Evolutionary conservation across 176 grass and related monocot genomes (phyloP).

Genomic region (Dactylis glomerata): DNA sequence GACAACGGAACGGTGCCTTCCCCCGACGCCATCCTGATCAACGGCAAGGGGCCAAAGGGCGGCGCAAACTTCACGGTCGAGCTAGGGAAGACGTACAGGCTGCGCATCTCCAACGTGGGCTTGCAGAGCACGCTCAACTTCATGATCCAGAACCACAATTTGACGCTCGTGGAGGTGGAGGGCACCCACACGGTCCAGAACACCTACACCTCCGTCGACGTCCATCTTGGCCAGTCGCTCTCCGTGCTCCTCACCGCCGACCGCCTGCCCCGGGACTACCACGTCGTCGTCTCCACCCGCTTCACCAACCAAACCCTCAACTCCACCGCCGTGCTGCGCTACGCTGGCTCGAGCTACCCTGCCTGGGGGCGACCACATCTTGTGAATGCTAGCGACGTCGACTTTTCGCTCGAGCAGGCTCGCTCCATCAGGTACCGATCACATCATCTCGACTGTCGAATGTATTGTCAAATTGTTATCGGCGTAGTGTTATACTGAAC

Average conservation of each 20-base stretch:
- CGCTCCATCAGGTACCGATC: conserved; percentile 41
- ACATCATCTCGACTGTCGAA: not conserved
- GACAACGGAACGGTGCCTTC: conserved; percentile 54
- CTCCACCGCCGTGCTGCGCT: conserved; percentile 50
- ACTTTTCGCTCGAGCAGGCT: conserved; percentile 67
- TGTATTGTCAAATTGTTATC: not conserved
- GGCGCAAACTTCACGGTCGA: conserved; percentile 45
- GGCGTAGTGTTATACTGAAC: not conserved
- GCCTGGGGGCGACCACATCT: not conserved
- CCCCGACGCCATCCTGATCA: conserved; percentile 72
- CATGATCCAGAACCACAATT: conserved; percentile 49
- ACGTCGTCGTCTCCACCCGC: conserved; percentile 57
- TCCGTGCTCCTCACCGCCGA: conserved; percentile 61
- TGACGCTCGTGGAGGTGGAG: conserved; percentile 83
- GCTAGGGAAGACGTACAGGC: conserved; percentile 71
- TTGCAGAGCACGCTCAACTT: conserved; percentile 65
- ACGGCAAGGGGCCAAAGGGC: conserved; percentile 50
- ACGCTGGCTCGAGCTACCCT: conserved; percentile 33
- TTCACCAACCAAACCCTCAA: conserved; percentile 44
- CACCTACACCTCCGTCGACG: conserved; percentile 60
- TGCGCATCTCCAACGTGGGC: conserved; percentile 80
- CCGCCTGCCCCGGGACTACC: conserved; percentile 46
- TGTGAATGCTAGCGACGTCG: conserved; percentile 8
- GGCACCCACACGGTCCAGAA: conserved; percentile 86
- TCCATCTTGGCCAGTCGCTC: conserved; percentile 76